phyloP scores from a whole-genome alignment of 805 yeast species.

The Saccharomycopsis lassenensis region DNA sequence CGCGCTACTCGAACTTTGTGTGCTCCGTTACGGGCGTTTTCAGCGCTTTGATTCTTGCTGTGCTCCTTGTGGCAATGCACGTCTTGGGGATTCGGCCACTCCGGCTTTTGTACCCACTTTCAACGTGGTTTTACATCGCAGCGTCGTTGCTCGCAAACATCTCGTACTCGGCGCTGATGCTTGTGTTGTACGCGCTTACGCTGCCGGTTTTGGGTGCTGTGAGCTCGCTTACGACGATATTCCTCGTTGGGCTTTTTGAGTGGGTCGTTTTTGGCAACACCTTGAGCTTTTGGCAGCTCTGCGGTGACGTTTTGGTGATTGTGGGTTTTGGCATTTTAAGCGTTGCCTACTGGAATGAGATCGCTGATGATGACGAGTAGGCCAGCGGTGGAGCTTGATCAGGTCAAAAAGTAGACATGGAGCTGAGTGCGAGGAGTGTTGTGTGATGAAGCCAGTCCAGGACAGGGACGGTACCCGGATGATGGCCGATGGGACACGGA shows the following conservation, averaged over 20 bases:
- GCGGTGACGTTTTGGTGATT: constrained; percentile 62
- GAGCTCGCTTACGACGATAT: constrained; percentile 61
- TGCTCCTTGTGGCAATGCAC: constrained; percentile 8
- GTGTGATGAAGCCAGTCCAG: too few species aligned
- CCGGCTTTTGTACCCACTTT: constrained; percentile 13
- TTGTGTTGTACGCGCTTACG: constrained; percentile 72
- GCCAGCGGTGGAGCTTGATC: too few species aligned
- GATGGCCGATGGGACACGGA: too few species aligned
- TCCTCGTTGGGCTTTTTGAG: constrained; percentile 69
- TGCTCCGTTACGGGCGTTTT: constrained; percentile 65
- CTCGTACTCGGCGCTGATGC: constrained; percentile 57
- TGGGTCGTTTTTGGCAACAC: constrained; percentile 53
- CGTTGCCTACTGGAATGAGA: constrained; percentile 10
- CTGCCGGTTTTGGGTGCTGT: constrained; percentile 73
- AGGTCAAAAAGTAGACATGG: too few species aligned
- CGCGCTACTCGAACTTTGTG: constrained; percentile 68
- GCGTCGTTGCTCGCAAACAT: constrained; percentile 54
- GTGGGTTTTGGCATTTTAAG: constrained; percentile 60
- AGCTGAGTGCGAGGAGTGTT: too few species aligned
- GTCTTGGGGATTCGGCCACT: constrained; percentile 38
- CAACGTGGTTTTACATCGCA: constrained; percentile 34
- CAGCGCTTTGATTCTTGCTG: constrained; percentile 23
- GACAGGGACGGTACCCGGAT: too few species aligned
- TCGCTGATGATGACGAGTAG: too few species aligned
- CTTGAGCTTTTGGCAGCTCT: constrained; percentile 43